phyloP scores from a whole-genome alignment of 768 basidiomycete species.

The Boletus tylopilopsis region DNA sequence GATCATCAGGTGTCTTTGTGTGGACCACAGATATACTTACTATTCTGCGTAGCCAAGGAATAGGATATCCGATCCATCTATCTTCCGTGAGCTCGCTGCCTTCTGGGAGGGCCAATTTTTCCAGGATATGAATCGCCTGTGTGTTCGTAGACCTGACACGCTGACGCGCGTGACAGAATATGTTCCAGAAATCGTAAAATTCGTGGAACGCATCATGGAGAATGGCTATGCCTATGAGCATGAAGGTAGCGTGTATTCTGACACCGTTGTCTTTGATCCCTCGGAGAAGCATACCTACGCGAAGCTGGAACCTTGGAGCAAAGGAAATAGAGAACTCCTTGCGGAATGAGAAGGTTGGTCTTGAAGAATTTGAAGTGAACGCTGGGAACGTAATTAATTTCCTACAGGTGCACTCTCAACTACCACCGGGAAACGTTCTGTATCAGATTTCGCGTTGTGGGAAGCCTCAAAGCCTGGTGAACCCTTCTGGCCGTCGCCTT shows the following conservation, averaged over 20 bases:
- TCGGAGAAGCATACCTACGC: conserved; percentile 81
- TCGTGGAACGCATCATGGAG: conserved; percentile 77
- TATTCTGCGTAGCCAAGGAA: conserved; percentile 54
- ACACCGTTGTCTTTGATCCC: conserved; percentile 77
- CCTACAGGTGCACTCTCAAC: conserved; percentile 53
- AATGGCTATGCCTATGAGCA: conserved; percentile 76
- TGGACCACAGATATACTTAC: conserved; percentile 47
- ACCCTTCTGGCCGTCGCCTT: conserved; percentile 93
- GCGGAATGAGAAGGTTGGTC: conserved; percentile 89
- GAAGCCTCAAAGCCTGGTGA: conserved; percentile 96
- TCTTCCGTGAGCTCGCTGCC: conserved; percentile 77
- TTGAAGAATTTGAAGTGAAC: not conserved
- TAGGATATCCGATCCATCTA: conserved; percentile 80
- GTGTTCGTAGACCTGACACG: conserved; percentile 83
- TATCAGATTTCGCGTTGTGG: conserved; percentile 96
- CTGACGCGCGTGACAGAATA: conserved; percentile 96
- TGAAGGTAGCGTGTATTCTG: conserved; percentile 90
- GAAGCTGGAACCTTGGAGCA: conserved; percentile 94
- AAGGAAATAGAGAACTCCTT: conserved; percentile 84
- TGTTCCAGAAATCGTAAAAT: conserved; percentile 89
- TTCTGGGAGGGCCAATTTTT: conserved; percentile 92
- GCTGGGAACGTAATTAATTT: not conserved
- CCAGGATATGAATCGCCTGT: conserved; percentile 86
- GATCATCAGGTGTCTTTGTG: conserved; percentile 71
- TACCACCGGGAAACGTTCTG: conserved; percentile 65